These are phyloP conservation scores for Candida silvicultrix DNA, from an alignment of 805 yeast species.

Conservation along the genomic window DNA sequence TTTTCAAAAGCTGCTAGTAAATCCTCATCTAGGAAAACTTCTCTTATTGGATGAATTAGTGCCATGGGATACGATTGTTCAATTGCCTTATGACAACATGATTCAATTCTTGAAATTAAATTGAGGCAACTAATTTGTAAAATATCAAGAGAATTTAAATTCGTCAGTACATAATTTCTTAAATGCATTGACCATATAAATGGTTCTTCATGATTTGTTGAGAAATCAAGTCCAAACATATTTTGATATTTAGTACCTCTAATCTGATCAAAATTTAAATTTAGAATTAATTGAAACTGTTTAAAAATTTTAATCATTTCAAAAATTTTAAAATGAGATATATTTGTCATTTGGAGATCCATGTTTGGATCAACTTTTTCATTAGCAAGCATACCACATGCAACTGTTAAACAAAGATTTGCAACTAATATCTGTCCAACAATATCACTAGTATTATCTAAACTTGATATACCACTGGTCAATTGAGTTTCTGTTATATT, in stretches of 20 bases:
- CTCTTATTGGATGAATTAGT: neutral
- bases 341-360: neutral
- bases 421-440: slow-evolving; percentile 14
- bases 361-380: neutral
- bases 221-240: neutral
- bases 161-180: neutral
- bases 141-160: neutral
- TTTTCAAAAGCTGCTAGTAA: neutral
- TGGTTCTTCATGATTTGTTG: neutral
- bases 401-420: neutral
- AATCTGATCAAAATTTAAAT: neutral
- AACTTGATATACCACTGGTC: no score
- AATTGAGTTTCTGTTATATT: no score
- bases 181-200: neutral
- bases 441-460: neutral
- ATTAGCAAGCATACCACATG: neutral
- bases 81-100: slow-evolving; percentile 7
- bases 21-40: neutral
- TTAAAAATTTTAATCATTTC: neutral
- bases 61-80: neutral
- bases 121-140: neutral
- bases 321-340: neutral
- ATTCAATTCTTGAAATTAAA: slow-evolving; percentile 4
- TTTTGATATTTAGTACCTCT: neutral
- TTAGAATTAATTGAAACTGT: neutral